These are phyloP conservation scores for Passiflora organensis DNA, from an alignment of 345 rosid species.

Conservation along the genomic window DNA sequence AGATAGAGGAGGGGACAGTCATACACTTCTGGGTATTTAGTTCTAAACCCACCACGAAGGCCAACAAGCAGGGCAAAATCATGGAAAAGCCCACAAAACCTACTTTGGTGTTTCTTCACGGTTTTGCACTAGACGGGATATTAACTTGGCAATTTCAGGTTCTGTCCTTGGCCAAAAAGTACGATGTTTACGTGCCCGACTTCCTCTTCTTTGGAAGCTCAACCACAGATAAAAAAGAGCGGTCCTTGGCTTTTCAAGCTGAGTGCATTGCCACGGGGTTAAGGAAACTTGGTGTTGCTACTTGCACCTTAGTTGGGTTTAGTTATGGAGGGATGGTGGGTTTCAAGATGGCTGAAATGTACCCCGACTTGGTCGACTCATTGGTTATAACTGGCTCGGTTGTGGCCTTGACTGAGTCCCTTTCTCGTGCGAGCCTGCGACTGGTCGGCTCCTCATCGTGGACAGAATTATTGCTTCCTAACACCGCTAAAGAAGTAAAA, in stretches of 20 bases:
- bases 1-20: neutral
- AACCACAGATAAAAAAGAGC: conserved; percentile 13
- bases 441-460: conserved; percentile 20
- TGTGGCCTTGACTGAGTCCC: conserved; percentile 31
- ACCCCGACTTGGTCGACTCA: conserved; percentile 32
- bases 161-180: conserved; percentile 23
- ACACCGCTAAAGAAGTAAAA: conserved; percentile 5
- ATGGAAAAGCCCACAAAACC: conserved; percentile 8
- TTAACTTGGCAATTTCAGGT: conserved; percentile 40
- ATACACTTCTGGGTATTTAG: conserved; percentile 13
- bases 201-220: conserved; percentile 47
- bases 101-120: conserved; percentile 38
- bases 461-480: conserved; percentile 29
- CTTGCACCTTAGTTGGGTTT: conserved; percentile 33
- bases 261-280: conserved; percentile 36
- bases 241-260: conserved; percentile 41
- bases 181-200: conserved; percentile 42
- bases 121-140: conserved; percentile 30
- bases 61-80: neutral
- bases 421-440: conserved; percentile 8
- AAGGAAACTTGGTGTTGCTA: conserved; percentile 32
- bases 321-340: conserved; percentile 43
- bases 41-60: neutral
- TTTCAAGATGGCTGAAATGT: conserved; percentile 33
- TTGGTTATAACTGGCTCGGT: conserved; percentile 26